Evolutionary conservation across 192 early-diverging fungal genomes (phyloP).

Genomic region (Coemansia sp.): DNA sequence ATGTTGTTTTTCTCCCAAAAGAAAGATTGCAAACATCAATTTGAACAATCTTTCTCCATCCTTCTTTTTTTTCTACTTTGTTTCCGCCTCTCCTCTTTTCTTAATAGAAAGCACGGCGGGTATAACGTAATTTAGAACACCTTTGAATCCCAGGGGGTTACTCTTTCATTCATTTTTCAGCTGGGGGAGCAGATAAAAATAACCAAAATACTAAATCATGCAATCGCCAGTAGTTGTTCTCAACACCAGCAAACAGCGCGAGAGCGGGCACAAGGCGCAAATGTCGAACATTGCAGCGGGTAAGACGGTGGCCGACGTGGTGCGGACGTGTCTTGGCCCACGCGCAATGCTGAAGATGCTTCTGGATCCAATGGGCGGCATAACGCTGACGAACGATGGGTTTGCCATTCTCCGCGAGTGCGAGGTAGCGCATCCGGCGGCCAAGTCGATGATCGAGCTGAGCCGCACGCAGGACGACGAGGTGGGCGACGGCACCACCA

Average conservation of each 20-base stretch:
- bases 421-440: constrained; percentile 99
- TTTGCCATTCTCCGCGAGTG: constrained; percentile 98
- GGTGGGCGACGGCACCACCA: constrained; percentile 98
- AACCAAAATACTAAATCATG: constrained; percentile 14
- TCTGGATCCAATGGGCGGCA: constrained; percentile 99
- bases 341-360: constrained; percentile 99
- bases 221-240: constrained; percentile 87
- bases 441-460: constrained; percentile 99
- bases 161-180: too few relatives aligned
- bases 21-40: too few relatives aligned
- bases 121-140: too few relatives aligned
- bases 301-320: constrained; percentile 98
- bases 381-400: constrained; percentile 98
- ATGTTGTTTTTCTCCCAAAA: too few relatives aligned
- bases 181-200: background rate
- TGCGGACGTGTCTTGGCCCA: constrained; percentile 97
- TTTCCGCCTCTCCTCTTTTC: too few relatives aligned
- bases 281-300: constrained; percentile 97
- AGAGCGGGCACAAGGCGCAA: constrained; percentile 96
- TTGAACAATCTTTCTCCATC: too few relatives aligned
- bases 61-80: too few relatives aligned
- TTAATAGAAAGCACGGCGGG: too few relatives aligned
- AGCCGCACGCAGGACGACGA: constrained; percentile 99
- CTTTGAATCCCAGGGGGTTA: too few relatives aligned
- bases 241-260: constrained; percentile 91